Evolutionary conservation across 2,329 filamentous ascomycete species (phyloP).

Genomic region (Cladosporium oxysporum): DNA sequence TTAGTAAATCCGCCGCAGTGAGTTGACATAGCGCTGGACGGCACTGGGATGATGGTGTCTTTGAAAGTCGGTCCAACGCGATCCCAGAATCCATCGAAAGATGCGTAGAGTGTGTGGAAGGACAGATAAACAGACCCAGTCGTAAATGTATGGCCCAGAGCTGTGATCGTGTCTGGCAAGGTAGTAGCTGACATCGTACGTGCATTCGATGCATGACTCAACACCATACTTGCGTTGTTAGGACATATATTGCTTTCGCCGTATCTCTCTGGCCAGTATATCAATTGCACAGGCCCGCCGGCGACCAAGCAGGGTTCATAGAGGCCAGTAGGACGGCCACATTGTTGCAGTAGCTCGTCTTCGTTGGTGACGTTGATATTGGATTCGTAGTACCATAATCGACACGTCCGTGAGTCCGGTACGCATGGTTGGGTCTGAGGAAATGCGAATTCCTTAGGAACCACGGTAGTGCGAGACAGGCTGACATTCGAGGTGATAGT

Average conservation of each 20-base stretch:
- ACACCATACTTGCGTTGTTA: background rate
- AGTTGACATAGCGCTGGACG: conserved; percentile 28
- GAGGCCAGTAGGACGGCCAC: conserved; percentile 23
- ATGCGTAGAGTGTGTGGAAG: conserved; percentile 28
- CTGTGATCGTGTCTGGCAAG: conserved; percentile 21
- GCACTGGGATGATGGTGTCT: conserved; percentile 28
- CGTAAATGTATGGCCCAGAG: conserved; percentile 29
- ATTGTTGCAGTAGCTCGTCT: conserved; percentile 18
- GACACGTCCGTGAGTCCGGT: conserved; percentile 22
- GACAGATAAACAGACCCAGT: conserved; percentile 29
- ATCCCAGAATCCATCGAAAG: conserved; percentile 22
- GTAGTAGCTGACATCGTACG: conserved; percentile 1
- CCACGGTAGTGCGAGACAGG: background rate
- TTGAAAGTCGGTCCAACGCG: conserved; percentile 29
- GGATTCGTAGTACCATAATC: conserved; percentile 23
- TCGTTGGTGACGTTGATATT: conserved; percentile 21
- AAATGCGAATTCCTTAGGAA: background rate
- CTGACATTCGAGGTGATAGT: conserved; percentile 20
- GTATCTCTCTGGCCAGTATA: conserved; percentile 28
- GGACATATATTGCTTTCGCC: conserved; percentile 1
- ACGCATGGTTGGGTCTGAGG: conserved; percentile 22
- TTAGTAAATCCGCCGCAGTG: conserved; percentile 25
- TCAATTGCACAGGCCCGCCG: conserved; percentile 29
- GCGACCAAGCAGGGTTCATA: conserved; percentile 27
- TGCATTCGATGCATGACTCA: background rate